These are phyloP conservation scores for Torulaspora globosa DNA, from an alignment of 1,139 yeast genomes.

Conservation along the genomic window DNA sequence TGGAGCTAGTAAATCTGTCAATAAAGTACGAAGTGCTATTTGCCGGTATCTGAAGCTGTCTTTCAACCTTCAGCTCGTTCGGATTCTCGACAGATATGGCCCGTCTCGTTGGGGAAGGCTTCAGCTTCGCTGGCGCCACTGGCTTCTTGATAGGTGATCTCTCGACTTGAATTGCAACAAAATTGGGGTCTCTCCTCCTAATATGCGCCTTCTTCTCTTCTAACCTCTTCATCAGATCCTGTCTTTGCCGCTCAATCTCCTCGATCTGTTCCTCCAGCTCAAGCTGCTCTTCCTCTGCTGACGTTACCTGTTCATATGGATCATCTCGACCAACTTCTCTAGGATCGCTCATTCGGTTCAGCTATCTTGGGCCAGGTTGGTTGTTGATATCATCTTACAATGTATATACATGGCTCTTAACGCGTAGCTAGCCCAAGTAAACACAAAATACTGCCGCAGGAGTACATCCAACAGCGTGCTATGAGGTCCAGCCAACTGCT, in stretches of 20 bases:
- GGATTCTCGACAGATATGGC: conserved; percentile 13
- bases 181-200: conserved; percentile 25
- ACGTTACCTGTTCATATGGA: conserved; percentile 25
- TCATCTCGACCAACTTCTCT: conserved; percentile 25
- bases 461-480: neutral
- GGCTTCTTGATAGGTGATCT: conserved; percentile 25
- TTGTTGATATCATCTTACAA: neutral
- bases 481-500: too few species aligned
- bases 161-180: conserved; percentile 25
- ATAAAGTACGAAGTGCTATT: conserved; percentile 37
- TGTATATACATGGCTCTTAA: neutral
- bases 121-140: neutral
- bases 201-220: conserved; percentile 19
- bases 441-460: neutral
- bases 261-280: conserved; percentile 27
- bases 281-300: conserved; percentile 28
- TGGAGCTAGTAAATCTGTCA: conserved; percentile 30
- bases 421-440: neutral
- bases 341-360: conserved; percentile 29
- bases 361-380: neutral
- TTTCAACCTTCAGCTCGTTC: conserved; percentile 13
- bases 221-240: conserved; percentile 26
- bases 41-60: conserved; percentile 7
- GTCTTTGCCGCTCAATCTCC: conserved; percentile 29
- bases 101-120: neutral